Evolutionary conservation across 2,329 filamentous ascomycete species (phyloP), one percentile per base, ranked within the genome.

Genomic region (Botrytis hyacinthi): DNA sequence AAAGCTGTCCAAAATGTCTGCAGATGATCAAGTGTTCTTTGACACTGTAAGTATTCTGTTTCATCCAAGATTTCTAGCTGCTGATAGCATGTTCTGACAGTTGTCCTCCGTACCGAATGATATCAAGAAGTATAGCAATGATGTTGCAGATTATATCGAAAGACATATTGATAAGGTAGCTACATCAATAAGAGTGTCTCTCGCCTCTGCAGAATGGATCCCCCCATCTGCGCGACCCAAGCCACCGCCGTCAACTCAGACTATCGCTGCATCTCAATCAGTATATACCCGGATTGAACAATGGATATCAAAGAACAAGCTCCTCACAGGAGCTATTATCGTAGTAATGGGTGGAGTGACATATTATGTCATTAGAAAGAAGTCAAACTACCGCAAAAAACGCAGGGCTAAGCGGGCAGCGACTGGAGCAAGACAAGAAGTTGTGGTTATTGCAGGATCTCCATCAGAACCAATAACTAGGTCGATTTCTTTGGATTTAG

Each of bases 361-460:
- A 35, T 90, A 88, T 81, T 73, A 79, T 73, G 65, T 80, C 22
- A 83, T 83, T 74, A 85, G 81, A 71, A 89, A 88, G 74, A 92
- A 90, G 81, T 87, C 87, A 71, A 82, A 85, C 67, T 83, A 87
- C 77, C 85, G 84, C 48, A 86, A 85, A 78, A 91, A 91, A 82
- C 89, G 95, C 76, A 89, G 93, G 76, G 96, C 95, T 18, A 91
- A 87, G 83, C 90, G 92, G 72, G 93, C 94, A 4, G 87, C 88
- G 68, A 97, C 94, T 83, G 96, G 96, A 37, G 93, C 93, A 6
- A 88, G 96, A 71, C 90, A 91, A 76, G 96, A 99, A 82, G 95
- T 98, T 8, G 85, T 90, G 81, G 92, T 98, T 42, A 88, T 98
- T 75, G 94, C 94, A 35, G 95, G 95, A n/a, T 94, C 93, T 32